phyloP scores from a whole-genome alignment of 2,329 filamentous ascomycete genomes.

The Ceratocystis huliohia region DNA sequence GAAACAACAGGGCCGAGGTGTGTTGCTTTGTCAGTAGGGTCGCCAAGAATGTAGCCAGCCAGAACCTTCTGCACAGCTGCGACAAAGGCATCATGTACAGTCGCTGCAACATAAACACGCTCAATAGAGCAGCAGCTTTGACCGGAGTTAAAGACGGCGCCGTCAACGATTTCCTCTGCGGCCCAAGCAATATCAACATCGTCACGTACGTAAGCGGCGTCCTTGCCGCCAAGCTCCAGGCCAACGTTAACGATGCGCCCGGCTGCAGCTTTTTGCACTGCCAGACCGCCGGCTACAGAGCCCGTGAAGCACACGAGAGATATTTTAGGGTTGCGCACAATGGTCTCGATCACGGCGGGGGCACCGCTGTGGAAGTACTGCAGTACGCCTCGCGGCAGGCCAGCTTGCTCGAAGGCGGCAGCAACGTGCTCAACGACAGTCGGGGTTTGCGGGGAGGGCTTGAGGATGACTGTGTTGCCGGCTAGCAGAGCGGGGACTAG shows the following conservation, averaged over 20 bases:
- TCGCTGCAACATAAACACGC: slow-evolving; percentile 78
- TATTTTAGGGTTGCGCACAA: slow-evolving; percentile 66
- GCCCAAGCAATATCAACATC: slow-evolving; percentile 87
- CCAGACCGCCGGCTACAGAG: slow-evolving; percentile 74
- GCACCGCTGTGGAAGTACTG: slow-evolving; percentile 89
- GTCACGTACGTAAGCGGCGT: slow-evolving; percentile 74
- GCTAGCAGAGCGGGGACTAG: slow-evolving; percentile 81
- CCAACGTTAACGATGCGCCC: slow-evolving; percentile 77
- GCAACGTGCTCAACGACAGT: slow-evolving; percentile 78
- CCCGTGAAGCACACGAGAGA: slow-evolving; percentile 85
- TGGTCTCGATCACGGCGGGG: slow-evolving; percentile 58
- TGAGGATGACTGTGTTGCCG: slow-evolving; percentile 84
- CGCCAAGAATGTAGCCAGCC: slow-evolving; percentile 71
- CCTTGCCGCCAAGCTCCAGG: slow-evolving; percentile 86
- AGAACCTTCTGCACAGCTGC: slow-evolving; percentile 68
- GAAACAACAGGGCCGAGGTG: slow-evolving; percentile 85
- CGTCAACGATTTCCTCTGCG: slow-evolving; percentile 88
- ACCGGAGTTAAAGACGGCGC: slow-evolving; percentile 95
- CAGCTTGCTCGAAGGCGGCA: slow-evolving; percentile 64
- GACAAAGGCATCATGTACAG: slow-evolving; percentile 72
- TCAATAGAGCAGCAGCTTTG: slow-evolving; percentile 94
- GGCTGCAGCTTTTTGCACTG: slow-evolving; percentile 72
- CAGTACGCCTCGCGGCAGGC: slow-evolving; percentile 69
- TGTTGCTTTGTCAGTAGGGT: slow-evolving; percentile 66
- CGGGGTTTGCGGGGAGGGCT: slow-evolving; percentile 89